These are phyloP conservation scores for Suillus subalutaceus DNA, from an alignment of 768 basidiomycete genomes.

Conservation along the genomic window DNA sequence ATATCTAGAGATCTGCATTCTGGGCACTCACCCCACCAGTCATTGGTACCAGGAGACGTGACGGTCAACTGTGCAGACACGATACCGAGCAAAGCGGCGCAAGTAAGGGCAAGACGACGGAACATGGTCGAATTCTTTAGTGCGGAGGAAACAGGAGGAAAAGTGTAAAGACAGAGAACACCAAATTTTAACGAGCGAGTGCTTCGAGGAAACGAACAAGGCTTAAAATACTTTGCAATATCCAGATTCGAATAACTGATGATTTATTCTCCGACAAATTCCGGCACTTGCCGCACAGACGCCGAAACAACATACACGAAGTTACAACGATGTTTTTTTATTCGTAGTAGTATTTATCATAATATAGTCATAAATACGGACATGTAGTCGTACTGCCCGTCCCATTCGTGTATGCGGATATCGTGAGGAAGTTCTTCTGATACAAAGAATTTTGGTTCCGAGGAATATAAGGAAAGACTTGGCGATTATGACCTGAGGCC, in stretches of 20 bases:
- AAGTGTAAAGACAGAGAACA: conserved; percentile 18
- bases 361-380: conserved; percentile 15
- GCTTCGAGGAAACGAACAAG: conserved; percentile 14
- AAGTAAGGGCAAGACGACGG: conserved; percentile 34
- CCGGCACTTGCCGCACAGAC: not conserved
- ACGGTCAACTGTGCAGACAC: conserved; percentile 47
- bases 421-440: not conserved
- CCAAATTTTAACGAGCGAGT: conserved; percentile 26
- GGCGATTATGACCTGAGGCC: conserved; percentile 4
- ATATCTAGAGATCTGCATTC: not conserved
- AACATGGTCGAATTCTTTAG: conserved; percentile 33
- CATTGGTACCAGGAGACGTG: conserved; percentile 44
- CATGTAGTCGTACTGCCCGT: conserved; percentile 11
- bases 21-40: conserved; percentile 64
- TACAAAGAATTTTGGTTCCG: conserved; percentile 5
- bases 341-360: not conserved
- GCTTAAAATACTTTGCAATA: conserved; percentile 13
- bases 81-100: conserved; percentile 42
- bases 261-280: conserved; percentile 30
- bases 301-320: not conserved
- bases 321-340: not conserved
- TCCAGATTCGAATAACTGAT: conserved; percentile 8
- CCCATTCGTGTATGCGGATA: not conserved
- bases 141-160: not conserved
- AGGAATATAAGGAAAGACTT: conserved; percentile 1